Base-by-base conservation (phyloP, 2,329 filamentous ascomycete species). In the Diaporthe vexans region DNA sequence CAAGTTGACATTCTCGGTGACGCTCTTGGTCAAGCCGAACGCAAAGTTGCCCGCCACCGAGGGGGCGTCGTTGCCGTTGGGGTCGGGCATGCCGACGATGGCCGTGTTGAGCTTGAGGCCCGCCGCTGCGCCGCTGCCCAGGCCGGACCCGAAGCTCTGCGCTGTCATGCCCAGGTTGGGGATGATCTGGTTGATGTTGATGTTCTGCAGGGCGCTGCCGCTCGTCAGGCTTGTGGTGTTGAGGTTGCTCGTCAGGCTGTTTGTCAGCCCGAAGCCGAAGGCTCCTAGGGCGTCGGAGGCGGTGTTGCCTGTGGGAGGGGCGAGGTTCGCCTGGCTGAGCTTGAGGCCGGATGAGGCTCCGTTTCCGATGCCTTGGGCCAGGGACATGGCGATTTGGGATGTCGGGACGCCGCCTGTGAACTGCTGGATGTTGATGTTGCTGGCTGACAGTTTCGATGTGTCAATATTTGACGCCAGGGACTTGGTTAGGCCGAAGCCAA, bases 81-180 rank as follows among this genome's bases (percentile, higher is more conserved):
- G 69, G 13, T 68, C 43, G 7, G 76, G 76, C 0, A 74, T 33
- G 48, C 24, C 24, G 24, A 67, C 24, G 15, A 56, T 37, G 24
- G 71, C 56, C 7, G 54, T 46, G 26, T 56, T 58, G 7, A 78
- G 21, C 26, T 73, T 73, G n/a, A 78, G 71, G 4, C 76, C 77
- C 5, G 75, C 54, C 6, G 75, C 59, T 0, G 73, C 65, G 8
- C 77, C 77, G 24, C 76, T 75, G 8, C 77, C 77, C 21, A 77
- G 67, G 6, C 77, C 77, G 2, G 73, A 26, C 0, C 46, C 72
- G 35, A 54, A 48, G 35, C 40, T 51, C 4, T 78, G 76, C 3
- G 80, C 74, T 1, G 81, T 81, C 67, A 79, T 78, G 56, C 79
- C 80, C 5, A 80, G 74, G 61, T 79, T 81, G 65, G 81, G 78